Percentiles rank a stretch among this genome's conserved stretches.
Conservation (phyloP, 768 basidiomycete species). For the Termitomyces heimii region DNA sequence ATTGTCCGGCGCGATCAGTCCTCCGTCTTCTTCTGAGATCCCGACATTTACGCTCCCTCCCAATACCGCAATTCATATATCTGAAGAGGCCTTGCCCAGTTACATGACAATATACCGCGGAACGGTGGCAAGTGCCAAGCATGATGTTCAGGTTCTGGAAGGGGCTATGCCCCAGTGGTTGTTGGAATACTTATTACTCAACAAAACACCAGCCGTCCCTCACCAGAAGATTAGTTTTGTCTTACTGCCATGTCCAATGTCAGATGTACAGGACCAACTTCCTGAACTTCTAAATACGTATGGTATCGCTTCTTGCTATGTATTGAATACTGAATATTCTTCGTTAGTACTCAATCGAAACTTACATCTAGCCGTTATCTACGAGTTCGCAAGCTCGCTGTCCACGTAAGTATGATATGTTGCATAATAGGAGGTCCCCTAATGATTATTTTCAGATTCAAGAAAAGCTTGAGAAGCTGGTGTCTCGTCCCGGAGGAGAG, state of each 20-base stretch:
- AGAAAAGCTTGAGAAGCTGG: constrained; percentile 65
- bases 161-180: constrained; percentile 84
- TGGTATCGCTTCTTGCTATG: constrained; percentile 19
- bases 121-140: constrained; percentile 45
- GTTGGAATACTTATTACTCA: constrained; percentile 76
- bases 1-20: constrained; percentile 49
- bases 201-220: constrained; percentile 46
- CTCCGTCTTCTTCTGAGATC: constrained; percentile 67
- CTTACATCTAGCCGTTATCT: constrained; percentile 85
- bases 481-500: constrained; percentile 12
- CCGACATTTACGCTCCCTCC: constrained; percentile 59
- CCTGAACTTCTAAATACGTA: constrained; percentile 86
- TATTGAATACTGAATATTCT: background rate
- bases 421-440: background rate
- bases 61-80: constrained; percentile 64
- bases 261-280: constrained; percentile 54
- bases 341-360: constrained; percentile 64
- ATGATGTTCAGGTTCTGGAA: constrained; percentile 50
- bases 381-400: constrained; percentile 76
- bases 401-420: constrained; percentile 52
- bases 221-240: constrained; percentile 84
- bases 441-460: constrained; percentile 44
- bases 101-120: constrained; percentile 79
- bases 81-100: constrained; percentile 72
- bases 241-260: constrained; percentile 67